A percentile compares a stretch with the other conserved stretches of the same genome.
Conservation (phyloP, 805 yeast species). For the Metschnikowia hibisci region DNA sequence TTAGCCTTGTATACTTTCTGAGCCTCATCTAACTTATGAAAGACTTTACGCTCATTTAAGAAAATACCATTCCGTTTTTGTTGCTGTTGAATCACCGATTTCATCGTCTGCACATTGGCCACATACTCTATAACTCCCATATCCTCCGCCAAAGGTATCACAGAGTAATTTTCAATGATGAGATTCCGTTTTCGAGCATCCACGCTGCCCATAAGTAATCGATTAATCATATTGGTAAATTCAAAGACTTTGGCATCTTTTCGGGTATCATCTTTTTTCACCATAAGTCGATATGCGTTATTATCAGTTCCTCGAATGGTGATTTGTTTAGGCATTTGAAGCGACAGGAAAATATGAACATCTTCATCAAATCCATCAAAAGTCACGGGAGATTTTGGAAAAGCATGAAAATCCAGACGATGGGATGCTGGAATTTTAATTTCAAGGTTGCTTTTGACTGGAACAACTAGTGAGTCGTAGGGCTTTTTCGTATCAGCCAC, state of each 20-base stretch:
- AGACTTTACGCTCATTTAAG: constrained; percentile 25
- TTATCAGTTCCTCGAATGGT: constrained; percentile 78
- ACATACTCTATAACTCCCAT: constrained; percentile 88
- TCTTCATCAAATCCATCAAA: constrained; percentile 61
- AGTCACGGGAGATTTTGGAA: constrained; percentile 42
- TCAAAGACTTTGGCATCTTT: constrained; percentile 95
- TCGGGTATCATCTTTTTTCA: constrained; percentile 88
- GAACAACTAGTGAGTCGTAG: constrained; percentile 57
- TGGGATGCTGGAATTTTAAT: constrained; percentile 51
- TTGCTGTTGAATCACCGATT: constrained; percentile 46
- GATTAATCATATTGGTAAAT: constrained; percentile 80
- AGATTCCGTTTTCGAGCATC: constrained; percentile 74
- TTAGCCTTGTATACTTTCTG: constrained; percentile 22
- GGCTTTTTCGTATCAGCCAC: constrained; percentile 29
- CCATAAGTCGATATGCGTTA: constrained; percentile 63
- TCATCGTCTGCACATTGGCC: constrained; percentile 65
- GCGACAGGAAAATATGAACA: constrained; percentile 70
- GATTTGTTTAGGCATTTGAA: constrained; percentile 83
- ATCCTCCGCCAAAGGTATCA: constrained; percentile 78
- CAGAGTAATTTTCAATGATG: constrained; percentile 77
- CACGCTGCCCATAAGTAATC: constrained; percentile 58
- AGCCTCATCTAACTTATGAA: constrained; percentile 29
- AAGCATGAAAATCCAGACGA: constrained; percentile 36
- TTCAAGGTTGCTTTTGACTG: constrained; percentile 67
- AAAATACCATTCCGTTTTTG: constrained; percentile 23